Evolutionary conservation across 768 basidiomycete species (phyloP).

Genomic region (Nidula microcarpa): DNA sequence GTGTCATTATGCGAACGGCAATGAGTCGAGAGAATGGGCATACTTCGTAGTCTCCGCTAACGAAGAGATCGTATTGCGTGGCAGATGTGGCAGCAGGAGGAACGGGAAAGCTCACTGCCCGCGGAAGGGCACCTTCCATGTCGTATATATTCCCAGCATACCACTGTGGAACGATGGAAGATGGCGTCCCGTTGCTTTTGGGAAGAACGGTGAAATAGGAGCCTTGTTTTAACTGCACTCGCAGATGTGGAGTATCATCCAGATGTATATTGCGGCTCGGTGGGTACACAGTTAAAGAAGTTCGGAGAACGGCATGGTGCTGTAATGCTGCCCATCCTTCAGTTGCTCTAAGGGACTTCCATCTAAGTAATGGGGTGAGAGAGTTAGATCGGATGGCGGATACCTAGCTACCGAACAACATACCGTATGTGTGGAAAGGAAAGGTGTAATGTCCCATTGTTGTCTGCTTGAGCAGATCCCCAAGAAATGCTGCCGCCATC

Average conservation of each 20-base stretch:
- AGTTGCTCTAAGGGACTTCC: conserved; percentile 66
- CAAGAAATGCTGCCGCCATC: conserved; percentile 61
- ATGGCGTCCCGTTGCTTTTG: conserved; percentile 11
- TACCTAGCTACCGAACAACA: conserved; percentile 3
- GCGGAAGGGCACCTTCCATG: conserved; percentile 49
- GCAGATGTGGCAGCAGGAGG: conserved; percentile 35
- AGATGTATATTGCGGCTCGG: conserved; percentile 14
- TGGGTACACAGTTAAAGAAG: conserved; percentile 57
- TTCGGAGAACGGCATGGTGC: conserved; percentile 69
- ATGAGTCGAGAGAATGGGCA: not conserved
- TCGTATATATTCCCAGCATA: conserved; percentile 85
- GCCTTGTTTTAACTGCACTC: conserved; percentile 62
- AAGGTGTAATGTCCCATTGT: conserved; percentile 50
- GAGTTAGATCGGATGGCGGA: not conserved
- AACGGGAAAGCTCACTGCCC: conserved; percentile 45
- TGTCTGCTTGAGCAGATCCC: conserved; percentile 38
- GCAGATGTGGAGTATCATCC: conserved; percentile 44
- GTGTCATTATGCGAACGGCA: not conserved
- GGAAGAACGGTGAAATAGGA: conserved; percentile 76
- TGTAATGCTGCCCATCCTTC: conserved; percentile 90
- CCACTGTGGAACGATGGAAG: conserved; percentile 49
- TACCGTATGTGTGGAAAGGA: conserved; percentile 64
- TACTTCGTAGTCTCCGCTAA: conserved; percentile 86
- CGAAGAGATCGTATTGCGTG: conserved; percentile 62
- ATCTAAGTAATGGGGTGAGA: conserved; percentile 36